These are phyloP conservation scores for Cercospora nicotianae DNA, from an alignment of 2,329 filamentous ascomycete genomes.

Conservation along the genomic window DNA sequence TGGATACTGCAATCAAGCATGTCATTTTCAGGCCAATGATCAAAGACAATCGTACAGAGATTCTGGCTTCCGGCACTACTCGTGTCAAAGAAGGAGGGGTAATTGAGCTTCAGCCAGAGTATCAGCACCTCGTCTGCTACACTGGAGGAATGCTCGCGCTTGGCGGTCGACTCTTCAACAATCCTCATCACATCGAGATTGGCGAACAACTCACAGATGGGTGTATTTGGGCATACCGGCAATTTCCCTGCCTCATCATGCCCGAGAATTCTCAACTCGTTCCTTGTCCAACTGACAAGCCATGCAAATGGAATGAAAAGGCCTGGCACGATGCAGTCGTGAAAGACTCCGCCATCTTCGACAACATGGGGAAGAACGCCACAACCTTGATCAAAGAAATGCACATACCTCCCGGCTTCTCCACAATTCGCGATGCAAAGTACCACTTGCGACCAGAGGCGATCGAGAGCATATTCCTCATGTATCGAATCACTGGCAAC, in stretches of 20 bases:
- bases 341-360: conserved; percentile 29
- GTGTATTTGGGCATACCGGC: conserved; percentile 63
- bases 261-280: conserved; percentile 59
- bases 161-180: conserved; percentile 61
- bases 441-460: conserved; percentile 74
- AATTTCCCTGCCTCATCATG: conserved; percentile 60
- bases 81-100: conserved; percentile 20
- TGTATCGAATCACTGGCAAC: conserved; percentile 73
- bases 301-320: conserved; percentile 50
- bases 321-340: conserved; percentile 45
- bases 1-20: conserved; percentile 49
- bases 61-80: conserved; percentile 54
- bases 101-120: conserved; percentile 40
- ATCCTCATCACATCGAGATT: conserved; percentile 55
- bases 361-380: conserved; percentile 31
- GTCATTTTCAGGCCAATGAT: conserved; percentile 48
- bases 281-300: conserved; percentile 45
- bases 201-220: conserved; percentile 62
- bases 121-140: conserved; percentile 69
- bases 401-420: conserved; percentile 57
- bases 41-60: conserved; percentile 41
- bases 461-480: conserved; percentile 76
- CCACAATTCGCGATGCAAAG: conserved; percentile 55
- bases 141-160: conserved; percentile 69
- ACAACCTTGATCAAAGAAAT: conserved; percentile 43